Percentiles rank a stretch among this genome's conserved stretches.
phyloP scores from a whole-genome alignment of 1,284 basidiomycete genomes.

The Cutaneotrichosporon cyanovorans region DNA sequence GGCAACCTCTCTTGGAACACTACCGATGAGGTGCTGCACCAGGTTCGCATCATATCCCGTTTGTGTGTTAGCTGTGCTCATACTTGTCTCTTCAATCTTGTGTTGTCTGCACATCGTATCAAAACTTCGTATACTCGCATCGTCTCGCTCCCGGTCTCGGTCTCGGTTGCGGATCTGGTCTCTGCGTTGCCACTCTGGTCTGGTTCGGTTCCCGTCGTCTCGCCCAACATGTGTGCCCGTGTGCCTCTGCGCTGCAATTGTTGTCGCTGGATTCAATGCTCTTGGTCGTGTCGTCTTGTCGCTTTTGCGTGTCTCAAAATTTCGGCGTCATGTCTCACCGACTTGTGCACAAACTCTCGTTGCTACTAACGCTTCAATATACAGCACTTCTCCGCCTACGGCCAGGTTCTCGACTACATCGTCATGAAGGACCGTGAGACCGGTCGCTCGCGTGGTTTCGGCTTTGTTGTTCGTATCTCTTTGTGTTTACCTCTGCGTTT shows the following conservation, averaged over 20 bases:
- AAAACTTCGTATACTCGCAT: constrained; percentile 14
- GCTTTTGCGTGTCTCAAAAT: constrained; percentile 7
- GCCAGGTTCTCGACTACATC: constrained; percentile 55
- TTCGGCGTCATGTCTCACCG: not conserved
- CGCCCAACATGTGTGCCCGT: not conserved
- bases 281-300: constrained; percentile 11
- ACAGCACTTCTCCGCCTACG: constrained; percentile 43
- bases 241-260: not conserved
- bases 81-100: constrained; percentile 28
- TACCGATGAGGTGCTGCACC: constrained; percentile 75
- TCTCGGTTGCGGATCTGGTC: too few relatives aligned
- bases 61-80: constrained; percentile 68
- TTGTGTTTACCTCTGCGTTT: not conserved
- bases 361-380: not conserved
- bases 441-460: constrained; percentile 90
- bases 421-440: constrained; percentile 98
- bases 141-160: constrained; percentile 2
- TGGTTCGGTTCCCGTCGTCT: constrained; percentile 7
- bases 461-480: constrained; percentile 61
- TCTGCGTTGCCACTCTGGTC: too few relatives aligned
- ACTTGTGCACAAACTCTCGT: not conserved
- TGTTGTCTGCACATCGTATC: constrained; percentile 9
- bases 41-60: constrained; percentile 52
- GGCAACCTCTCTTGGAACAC: constrained; percentile 64
- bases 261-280: constrained; percentile 1